Evolutionary conservation across 768 basidiomycete genomes (phyloP).

Genomic region (Solioccasus polychromus): DNA sequence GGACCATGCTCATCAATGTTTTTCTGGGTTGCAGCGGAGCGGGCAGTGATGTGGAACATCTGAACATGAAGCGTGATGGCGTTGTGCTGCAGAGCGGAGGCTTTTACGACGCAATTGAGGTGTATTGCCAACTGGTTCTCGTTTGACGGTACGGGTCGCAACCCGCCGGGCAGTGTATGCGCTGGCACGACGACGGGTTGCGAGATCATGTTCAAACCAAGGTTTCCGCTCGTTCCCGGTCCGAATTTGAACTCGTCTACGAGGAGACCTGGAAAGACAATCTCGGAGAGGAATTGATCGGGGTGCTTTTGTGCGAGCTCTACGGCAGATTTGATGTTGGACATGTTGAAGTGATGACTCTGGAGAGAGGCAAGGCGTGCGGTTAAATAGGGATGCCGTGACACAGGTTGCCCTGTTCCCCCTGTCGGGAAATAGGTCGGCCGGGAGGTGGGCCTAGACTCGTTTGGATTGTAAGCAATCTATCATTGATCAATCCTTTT

Average conservation of each 20-base stretch:
- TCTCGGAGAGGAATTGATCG: not conserved
- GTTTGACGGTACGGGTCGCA: not conserved
- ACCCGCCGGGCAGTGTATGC: not conserved
- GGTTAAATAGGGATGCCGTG: no score
- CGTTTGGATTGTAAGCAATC: no score
- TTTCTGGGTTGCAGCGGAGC: not conserved
- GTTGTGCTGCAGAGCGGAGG: slow-evolving; percentile 1
- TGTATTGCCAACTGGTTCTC: slow-evolving; percentile 4
- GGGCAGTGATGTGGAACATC: slow-evolving; percentile 3
- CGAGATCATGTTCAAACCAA: slow-evolving; percentile 9
- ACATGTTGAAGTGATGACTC: not conserved
- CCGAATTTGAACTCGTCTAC: slow-evolving; percentile 1
- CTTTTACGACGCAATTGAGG: not conserved
- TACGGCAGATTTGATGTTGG: not conserved
- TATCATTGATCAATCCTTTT: no score
- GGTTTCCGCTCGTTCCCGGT: not conserved
- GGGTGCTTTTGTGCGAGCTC: not conserved
- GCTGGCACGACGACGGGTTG: not conserved
- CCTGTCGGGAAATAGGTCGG: not conserved
- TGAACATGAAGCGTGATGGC: not conserved
- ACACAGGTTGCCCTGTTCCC: no score
- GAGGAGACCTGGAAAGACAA: not conserved
- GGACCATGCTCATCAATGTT: not conserved
- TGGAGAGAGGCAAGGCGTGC: not conserved
- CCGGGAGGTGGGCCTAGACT: not conserved